Evolutionary conservation across 2,329 filamentous ascomycete genomes (phyloP), one percentile per base, ranked within the genome.

Genomic region (Monosporascus sp.): DNA sequence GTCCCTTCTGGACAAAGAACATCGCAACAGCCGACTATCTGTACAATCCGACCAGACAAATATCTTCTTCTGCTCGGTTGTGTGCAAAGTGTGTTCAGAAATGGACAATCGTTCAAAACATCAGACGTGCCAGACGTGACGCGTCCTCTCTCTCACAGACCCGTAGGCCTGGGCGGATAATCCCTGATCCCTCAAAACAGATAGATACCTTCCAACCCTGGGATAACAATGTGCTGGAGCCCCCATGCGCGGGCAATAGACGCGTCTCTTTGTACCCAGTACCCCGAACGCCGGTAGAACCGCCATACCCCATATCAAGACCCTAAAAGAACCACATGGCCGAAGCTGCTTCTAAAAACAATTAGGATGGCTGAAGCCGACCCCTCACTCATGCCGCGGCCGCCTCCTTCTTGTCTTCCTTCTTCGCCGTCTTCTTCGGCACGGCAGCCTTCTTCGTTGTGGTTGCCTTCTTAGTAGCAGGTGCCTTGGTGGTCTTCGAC

Each of bases 401-500:
- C 46, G 64, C 64, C 55, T 63, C 55, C 56, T 68, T 67, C 27
- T 65, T 57, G 43, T 70, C 66, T 62, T 73, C 72, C 70, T 73
- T 73, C 24, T 70, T 65, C 49, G 74, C 65, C 58, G 72, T 69
- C 64, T 75, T 73, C 63, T 73, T 56, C 35, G 59, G 22, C 43
- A 35, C 3, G 49, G 65, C 65, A 6, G 70, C 66, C 62, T 73
- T 73, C 70, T 73, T 73, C 18, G 70, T 65, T 49, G 74, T 65
- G 57, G 72, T 70, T 63, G 75, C 72, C 63, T 73, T 56, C 46
- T 58, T 77, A 27, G 75, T 71, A 50, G 74, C 74, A 43, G 76
- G 72, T 66, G 71, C 73, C 38, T 46, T 46, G 24, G 78, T 75
- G 24, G 79, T 76, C 83, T 94, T 95, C 64, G 87, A 83, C 64